Evolutionary conservation across 768 basidiomycete species (phyloP).

Genomic region (Boletus sp.): DNA sequence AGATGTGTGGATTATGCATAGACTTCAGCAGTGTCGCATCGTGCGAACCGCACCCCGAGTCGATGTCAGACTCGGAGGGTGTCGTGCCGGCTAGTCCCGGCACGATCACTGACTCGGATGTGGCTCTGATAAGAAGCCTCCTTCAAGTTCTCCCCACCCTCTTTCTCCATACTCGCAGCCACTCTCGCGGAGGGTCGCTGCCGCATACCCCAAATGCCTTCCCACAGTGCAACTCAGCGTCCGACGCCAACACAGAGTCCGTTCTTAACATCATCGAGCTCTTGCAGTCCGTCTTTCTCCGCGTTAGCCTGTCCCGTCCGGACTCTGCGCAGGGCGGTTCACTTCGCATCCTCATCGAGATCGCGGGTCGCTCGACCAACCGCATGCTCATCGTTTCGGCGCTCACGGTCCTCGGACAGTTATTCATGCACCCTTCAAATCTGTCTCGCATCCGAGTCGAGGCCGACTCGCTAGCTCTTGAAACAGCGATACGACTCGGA

Average conservation of each 20-base stretch:
- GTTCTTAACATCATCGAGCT: constrained; percentile 71
- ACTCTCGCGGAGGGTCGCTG: no score
- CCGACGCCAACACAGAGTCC: constrained; percentile 72
- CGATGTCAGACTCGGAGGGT: no score
- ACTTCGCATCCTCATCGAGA: constrained; percentile 52
- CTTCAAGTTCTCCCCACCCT: no score
- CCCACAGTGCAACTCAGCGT: constrained; percentile 47
- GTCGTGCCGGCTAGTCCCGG: no score
- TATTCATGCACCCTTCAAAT: constrained; percentile 65
- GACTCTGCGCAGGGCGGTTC: constrained; percentile 45
- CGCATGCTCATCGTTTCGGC: constrained; percentile 73
- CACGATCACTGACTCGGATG: no score
- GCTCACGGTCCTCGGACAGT: constrained; percentile 54
- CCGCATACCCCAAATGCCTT: no score
- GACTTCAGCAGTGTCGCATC: no score
- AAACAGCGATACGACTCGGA: constrained; percentile 60
- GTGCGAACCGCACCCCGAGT: no score
- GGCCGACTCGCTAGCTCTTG: constrained; percentile 57
- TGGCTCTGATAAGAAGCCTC: no score
- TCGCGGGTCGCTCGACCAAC: constrained; percentile 60
- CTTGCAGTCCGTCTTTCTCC: constrained; percentile 57
- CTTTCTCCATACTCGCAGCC: no score
- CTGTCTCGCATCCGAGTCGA: constrained; percentile 49
- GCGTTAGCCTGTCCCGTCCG: constrained; percentile 39
- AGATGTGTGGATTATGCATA: no score